Evolutionary conservation across 257 asterid species (phyloP).

Genomic region (Solanum medicagineum): DNA sequence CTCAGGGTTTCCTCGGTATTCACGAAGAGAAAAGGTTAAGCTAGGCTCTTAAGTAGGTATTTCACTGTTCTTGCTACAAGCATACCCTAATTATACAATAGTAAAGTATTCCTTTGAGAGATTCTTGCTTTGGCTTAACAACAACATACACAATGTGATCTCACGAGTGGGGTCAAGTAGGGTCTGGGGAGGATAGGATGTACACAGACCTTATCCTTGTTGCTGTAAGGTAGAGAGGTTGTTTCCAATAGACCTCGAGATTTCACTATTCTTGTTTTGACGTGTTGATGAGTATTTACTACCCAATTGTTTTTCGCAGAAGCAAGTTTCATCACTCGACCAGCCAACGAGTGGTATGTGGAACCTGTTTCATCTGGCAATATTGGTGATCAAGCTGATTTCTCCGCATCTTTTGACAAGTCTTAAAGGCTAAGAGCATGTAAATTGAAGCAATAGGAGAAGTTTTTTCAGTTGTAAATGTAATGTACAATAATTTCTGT

Average conservation of each 20-base stretch:
- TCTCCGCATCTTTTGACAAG: not conserved
- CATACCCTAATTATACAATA: not conserved
- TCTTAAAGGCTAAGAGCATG: not conserved
- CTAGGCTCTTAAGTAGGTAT: not conserved
- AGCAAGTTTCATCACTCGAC: conserved; percentile 22
- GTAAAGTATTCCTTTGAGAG: not conserved
- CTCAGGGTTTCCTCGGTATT: not conserved
- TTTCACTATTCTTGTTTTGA: not conserved
- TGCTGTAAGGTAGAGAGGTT: no score
- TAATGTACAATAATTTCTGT: not conserved
- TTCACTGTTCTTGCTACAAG: not conserved
- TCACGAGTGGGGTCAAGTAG: no score
- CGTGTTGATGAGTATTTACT: not conserved
- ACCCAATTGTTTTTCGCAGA: not conserved
- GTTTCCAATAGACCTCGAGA: no score
- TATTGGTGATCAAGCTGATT: not conserved
- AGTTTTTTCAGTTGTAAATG: not conserved
- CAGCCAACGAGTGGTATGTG: conserved; percentile 9
- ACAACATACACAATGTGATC: no score
- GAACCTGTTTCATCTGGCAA: not conserved
- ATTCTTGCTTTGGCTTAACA: not conserved
- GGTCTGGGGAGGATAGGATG: no score
- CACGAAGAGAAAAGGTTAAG: not conserved
- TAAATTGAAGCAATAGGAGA: not conserved
- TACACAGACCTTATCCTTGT: no score